A percentile compares a stretch with the other conserved stretches of the same genome.
These are phyloP conservation scores for Fusarium virguliforme DNA, from an alignment of 2,329 filamentous ascomycete species.

Conservation along the genomic window DNA sequence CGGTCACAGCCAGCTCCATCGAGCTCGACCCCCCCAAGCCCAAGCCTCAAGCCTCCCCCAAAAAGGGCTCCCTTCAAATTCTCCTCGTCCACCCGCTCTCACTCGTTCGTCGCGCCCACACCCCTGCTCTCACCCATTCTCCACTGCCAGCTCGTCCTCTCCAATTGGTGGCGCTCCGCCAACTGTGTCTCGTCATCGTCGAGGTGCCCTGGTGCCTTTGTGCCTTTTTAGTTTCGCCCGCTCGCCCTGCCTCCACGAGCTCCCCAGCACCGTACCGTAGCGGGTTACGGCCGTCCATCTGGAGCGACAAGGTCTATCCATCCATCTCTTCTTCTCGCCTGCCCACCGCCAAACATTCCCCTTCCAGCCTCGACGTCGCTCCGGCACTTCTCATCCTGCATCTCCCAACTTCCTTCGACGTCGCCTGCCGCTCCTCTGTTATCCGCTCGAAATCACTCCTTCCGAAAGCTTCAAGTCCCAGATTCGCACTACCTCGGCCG, in stretches of 20 bases:
- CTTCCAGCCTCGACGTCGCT: slow-evolving; percentile 45
- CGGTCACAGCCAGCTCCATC: slow-evolving; percentile 30
- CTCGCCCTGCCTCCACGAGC: slow-evolving; percentile 49
- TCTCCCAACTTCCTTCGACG: slow-evolving; percentile 19
- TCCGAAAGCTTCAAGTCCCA: slow-evolving; percentile 18
- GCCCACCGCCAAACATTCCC: slow-evolving; percentile 47
- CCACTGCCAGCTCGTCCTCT: slow-evolving; percentile 45
- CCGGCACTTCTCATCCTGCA: slow-evolving; percentile 34
- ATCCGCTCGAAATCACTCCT: slow-evolving; percentile 16
- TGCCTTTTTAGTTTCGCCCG: slow-evolving; percentile 47
- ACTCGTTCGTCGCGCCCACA: slow-evolving; percentile 43
- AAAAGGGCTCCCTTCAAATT: slow-evolving; percentile 39
- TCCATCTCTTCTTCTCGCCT: slow-evolving; percentile 45
- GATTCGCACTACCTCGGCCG: slow-evolving; percentile 27
- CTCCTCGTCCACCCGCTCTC: slow-evolving; percentile 42
- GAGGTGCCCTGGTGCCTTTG: slow-evolving; percentile 49
- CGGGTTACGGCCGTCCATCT: slow-evolving; percentile 41
- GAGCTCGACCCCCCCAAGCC: slow-evolving; percentile 34
- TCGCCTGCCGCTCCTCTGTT: slow-evolving; percentile 23
- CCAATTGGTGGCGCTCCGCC: slow-evolving; percentile 50
- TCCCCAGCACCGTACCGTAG: slow-evolving; percentile 43
- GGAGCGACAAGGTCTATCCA: slow-evolving; percentile 46
- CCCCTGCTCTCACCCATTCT: slow-evolving; percentile 45
- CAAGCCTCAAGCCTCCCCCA: slow-evolving; percentile 24
- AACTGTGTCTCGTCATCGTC: slow-evolving; percentile 52